Percentiles rank a stretch among this genome's conserved stretches.
Evolutionary conservation across 2,329 filamentous ascomycete genomes (phyloP).

Genomic region (Aspergillus unguis): DNA sequence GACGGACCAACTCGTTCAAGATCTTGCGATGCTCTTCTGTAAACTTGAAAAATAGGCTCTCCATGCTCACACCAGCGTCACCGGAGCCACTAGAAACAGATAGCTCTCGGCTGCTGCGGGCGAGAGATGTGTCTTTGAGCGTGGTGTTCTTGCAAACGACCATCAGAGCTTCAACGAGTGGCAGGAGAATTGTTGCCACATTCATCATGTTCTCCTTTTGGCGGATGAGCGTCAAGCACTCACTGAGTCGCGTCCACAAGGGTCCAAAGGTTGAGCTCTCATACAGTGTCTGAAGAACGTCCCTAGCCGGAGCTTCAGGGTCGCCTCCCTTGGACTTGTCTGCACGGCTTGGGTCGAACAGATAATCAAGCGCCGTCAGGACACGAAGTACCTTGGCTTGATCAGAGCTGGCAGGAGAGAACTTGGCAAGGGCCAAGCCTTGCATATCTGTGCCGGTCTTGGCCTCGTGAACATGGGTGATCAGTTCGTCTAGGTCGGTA

Average conservation of each 20-base stretch:
- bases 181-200: slow-evolving; percentile 90
- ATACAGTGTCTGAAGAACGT: slow-evolving; percentile 82
- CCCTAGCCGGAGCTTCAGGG: slow-evolving; percentile 63
- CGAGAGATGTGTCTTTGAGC: slow-evolving; percentile 61
- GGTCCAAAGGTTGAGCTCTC: slow-evolving; percentile 85
- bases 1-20: slow-evolving; percentile 92
- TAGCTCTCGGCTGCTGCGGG: slow-evolving; percentile 61
- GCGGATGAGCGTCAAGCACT: slow-evolving; percentile 81
- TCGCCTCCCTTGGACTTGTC: slow-evolving; percentile 53
- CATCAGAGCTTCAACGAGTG: slow-evolving; percentile 95
- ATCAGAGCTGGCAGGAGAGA: slow-evolving; percentile 92
- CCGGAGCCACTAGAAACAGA: slow-evolving; percentile 72
- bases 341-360: slow-evolving; percentile 78
- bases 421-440: slow-evolving; percentile 87
- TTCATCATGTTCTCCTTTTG: slow-evolving; percentile 94
- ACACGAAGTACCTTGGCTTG: slow-evolving; percentile 94
- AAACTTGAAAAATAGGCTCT: slow-evolving; percentile 91
- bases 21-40: slow-evolving; percentile 97
- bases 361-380: slow-evolving; percentile 87
- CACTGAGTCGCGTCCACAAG: slow-evolving; percentile 88
- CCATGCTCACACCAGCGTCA: slow-evolving; percentile 68
- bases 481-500: slow-evolving; percentile 75
- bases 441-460: slow-evolving; percentile 91
- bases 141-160: slow-evolving; percentile 98
- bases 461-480: slow-evolving; percentile 81